Percentiles rank a stretch among this genome's conserved stretches.
Conservation (phyloP, 116 monocot species). For the Dioscorea cayenensis region DNA sequence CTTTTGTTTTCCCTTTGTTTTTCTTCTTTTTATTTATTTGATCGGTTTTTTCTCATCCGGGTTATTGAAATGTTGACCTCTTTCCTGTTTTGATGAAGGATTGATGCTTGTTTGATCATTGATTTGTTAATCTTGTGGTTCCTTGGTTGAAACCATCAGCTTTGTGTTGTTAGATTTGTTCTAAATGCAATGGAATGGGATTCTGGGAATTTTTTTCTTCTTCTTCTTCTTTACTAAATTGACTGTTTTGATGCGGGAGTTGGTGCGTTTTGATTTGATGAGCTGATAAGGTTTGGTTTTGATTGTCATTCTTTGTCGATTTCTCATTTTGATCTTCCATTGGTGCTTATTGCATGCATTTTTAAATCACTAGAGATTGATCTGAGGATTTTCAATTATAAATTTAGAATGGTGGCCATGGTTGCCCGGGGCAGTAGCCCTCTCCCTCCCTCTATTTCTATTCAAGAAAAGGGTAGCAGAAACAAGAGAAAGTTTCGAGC, state of each 20-base stretch:
- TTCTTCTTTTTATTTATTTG: neutral
- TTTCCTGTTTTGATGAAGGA: neutral
- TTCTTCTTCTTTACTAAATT: neutral
- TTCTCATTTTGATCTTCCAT: neutral
- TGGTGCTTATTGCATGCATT: neutral
- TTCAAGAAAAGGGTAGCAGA: slow-evolving; percentile 65
- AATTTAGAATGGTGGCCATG: slow-evolving; percentile 50
- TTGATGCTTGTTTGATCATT: neutral
- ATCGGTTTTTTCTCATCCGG: too few species aligned
- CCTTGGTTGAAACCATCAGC: neutral
- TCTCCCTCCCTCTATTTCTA: slow-evolving; percentile 34
- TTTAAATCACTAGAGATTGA: neutral
- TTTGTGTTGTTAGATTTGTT: neutral
- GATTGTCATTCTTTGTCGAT: neutral
- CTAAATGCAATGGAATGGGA: neutral
- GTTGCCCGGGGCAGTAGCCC: slow-evolving; percentile 44
- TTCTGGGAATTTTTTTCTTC: neutral
- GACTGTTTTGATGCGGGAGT: neutral
- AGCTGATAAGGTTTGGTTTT: neutral
- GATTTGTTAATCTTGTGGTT: neutral
- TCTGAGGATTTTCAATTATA: neutral
- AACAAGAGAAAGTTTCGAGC: slow-evolving; percentile 87
- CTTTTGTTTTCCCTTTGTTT: neutral
- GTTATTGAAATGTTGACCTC: neutral
- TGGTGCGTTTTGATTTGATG: neutral